Evolutionary conservation across 345 rosid species (phyloP).

Genomic region (Eucalyptus virginea): DNA sequence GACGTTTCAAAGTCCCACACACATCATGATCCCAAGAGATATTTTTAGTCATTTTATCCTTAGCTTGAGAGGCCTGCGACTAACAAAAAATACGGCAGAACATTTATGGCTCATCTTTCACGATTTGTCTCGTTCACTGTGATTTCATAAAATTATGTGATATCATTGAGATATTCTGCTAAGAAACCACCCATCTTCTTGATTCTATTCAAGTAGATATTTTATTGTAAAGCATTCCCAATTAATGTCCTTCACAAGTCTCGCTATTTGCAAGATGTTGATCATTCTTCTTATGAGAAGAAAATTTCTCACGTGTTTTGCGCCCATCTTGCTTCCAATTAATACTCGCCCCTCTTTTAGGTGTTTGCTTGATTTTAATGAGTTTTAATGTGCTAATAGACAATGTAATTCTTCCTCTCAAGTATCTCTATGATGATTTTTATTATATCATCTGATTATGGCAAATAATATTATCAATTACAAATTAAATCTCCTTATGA

Average conservation of each 20-base stretch:
- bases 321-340: not conserved
- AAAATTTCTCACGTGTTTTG: not conserved
- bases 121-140: accelerated
- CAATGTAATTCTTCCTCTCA: not conserved
- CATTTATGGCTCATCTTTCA: not conserved
- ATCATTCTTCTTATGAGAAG: too few relatives aligned
- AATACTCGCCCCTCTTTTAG: not conserved
- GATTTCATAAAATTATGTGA: not conserved
- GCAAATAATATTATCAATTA: not conserved
- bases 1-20: not conserved
- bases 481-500: not conserved
- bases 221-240: not conserved
- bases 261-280: not conserved
- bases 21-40: not conserved
- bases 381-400: not conserved
- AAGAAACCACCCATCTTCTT: not conserved
- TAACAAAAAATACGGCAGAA: not conserved
- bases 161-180: not conserved
- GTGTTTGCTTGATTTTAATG: not conserved
- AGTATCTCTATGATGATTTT: not conserved
- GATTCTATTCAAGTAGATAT: not conserved
- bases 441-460: not conserved
- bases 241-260: not conserved
- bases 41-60: not conserved
- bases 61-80: not conserved